These are phyloP conservation scores for Pascua sp. DNA, from an alignment of 1,284 basidiomycete genomes.

Conservation along the genomic window DNA sequence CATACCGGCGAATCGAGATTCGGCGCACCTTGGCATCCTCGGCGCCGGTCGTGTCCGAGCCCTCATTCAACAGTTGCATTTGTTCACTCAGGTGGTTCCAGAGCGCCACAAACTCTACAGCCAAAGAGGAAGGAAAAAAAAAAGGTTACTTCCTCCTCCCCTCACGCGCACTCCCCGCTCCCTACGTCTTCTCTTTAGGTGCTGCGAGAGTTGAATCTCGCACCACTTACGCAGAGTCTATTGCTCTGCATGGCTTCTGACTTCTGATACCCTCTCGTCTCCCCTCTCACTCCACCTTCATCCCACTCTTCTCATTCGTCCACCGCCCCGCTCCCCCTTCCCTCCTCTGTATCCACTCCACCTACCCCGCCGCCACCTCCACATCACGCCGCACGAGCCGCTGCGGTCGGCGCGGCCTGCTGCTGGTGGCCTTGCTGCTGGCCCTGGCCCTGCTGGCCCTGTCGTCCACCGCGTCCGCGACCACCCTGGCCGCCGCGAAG, in stretches of 20 bases:
- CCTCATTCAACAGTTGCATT: constrained; percentile 4
- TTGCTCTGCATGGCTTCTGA: constrained; percentile 2
- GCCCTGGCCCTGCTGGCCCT: background rate
- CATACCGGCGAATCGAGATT: too few relatives aligned
- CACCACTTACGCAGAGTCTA: constrained; percentile 9
- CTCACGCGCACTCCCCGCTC: constrained; percentile 11
- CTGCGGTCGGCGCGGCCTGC: background rate
- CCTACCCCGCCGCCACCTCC: background rate
- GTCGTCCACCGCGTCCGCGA: background rate
- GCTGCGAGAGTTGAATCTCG: constrained; percentile 18
- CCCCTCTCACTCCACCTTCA: too few relatives aligned
- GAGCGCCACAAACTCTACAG: constrained; percentile 6
- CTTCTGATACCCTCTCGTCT: background rate
- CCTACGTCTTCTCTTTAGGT: constrained; percentile 1
- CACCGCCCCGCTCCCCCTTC: background rate
- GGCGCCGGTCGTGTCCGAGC: background rate
- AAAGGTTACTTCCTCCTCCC: constrained; percentile 6
- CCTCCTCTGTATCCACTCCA: too few relatives aligned
- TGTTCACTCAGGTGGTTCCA: constrained; percentile 12
- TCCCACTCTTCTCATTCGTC: background rate
- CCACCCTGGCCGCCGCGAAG: background rate
- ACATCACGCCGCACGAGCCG: constrained; percentile 8
- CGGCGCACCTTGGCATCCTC: too few relatives aligned
- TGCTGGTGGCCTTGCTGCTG: constrained; percentile 5
- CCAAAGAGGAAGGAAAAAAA: background rate